Conservation (phyloP, 202 grass and related monocot genomes). For the Setaria viridis region DNA sequence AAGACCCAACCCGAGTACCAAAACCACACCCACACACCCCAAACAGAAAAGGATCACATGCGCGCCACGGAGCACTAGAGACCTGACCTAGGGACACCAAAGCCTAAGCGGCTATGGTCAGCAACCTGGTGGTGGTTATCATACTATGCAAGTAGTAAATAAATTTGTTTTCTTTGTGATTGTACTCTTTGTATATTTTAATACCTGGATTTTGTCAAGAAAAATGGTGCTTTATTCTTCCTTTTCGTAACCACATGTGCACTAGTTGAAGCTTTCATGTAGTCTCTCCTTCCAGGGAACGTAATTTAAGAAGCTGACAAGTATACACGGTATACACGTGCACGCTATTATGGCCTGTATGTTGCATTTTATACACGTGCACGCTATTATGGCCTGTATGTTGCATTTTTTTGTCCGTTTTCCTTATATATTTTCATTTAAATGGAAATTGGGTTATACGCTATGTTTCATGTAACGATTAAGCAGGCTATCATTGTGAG, state of each 20-base stretch:
- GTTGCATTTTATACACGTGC: not conserved
- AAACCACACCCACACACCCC: no score
- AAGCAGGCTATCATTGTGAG: not conserved
- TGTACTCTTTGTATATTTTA: not conserved
- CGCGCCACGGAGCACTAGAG: no score
- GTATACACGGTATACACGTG: not conserved
- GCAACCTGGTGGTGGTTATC: not conserved
- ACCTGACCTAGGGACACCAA: no score
- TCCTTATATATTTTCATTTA: not conserved
- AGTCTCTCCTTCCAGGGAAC: not conserved
- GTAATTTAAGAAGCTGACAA: slow-evolving; percentile 14
- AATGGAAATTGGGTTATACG: not conserved
- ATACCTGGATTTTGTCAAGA: slow-evolving; percentile 15
- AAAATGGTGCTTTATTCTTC: slow-evolving; percentile 24
- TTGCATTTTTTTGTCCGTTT: not conserved
- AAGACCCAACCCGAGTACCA: no score
- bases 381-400: not conserved
- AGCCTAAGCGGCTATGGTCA: no score
- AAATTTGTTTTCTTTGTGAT: not conserved
- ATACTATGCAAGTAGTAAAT: slow-evolving; percentile 24
- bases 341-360: not conserved
- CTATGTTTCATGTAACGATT: not conserved
- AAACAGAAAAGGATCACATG: no score
- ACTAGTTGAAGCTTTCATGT: slow-evolving; percentile 32
- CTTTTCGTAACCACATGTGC: not conserved